A percentile compares a stretch with the other conserved stretches of the same genome.
These are phyloP conservation scores for Diaporthe aspalathi DNA, from an alignment of 2,329 filamentous ascomycete genomes.

Conservation along the genomic window DNA sequence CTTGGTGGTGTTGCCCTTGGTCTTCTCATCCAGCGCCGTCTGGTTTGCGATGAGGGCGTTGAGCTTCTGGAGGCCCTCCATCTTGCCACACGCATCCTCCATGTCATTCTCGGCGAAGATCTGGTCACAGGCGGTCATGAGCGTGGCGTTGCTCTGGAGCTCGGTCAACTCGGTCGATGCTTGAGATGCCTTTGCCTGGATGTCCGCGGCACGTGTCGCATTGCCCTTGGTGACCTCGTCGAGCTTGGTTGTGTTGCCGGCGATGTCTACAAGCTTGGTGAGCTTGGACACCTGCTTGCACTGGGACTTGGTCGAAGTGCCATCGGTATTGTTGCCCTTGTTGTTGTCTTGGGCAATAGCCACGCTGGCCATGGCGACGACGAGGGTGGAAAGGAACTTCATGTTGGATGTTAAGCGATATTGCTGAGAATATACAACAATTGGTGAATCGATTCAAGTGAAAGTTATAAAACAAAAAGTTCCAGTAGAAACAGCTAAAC, in stretches of 20 bases:
- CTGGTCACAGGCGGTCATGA: slow-evolving; percentile 49
- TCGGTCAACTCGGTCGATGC: slow-evolving; percentile 46
- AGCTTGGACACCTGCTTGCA: slow-evolving; percentile 49
- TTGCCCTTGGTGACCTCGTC: slow-evolving; percentile 49
- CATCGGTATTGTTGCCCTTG: slow-evolving; percentile 41
- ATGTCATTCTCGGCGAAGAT: slow-evolving; percentile 47
- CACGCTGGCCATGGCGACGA: slow-evolving; percentile 41
- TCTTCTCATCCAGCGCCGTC: slow-evolving; percentile 41
- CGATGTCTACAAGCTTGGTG: slow-evolving; percentile 47
- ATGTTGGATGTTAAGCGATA: slow-evolving; percentile 37
- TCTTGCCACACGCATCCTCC: slow-evolving; percentile 46
- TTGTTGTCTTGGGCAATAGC: slow-evolving; percentile 47
- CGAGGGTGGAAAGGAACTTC: slow-evolving; percentile 42
- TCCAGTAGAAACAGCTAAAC: slow-evolving; percentile 33
- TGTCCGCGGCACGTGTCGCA: slow-evolving; percentile 49
- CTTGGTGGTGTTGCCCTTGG: slow-evolving; percentile 48
- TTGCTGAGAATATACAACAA: background rate
- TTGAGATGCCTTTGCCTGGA: slow-evolving; percentile 52
- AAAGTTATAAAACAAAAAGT: slow-evolving; percentile 12
- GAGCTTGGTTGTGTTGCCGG: slow-evolving; percentile 51
- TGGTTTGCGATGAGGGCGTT: slow-evolving; percentile 44
- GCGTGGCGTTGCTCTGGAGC: slow-evolving; percentile 51
- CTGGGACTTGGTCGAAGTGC: slow-evolving; percentile 47
- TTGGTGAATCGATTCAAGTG: background rate
- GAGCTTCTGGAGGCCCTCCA: slow-evolving; percentile 45